Evolutionary conservation across 352 stramenopile genomes (phyloP), one percentile per base, ranked within the genome.

Genomic region (Phytophthora constricta): DNA sequence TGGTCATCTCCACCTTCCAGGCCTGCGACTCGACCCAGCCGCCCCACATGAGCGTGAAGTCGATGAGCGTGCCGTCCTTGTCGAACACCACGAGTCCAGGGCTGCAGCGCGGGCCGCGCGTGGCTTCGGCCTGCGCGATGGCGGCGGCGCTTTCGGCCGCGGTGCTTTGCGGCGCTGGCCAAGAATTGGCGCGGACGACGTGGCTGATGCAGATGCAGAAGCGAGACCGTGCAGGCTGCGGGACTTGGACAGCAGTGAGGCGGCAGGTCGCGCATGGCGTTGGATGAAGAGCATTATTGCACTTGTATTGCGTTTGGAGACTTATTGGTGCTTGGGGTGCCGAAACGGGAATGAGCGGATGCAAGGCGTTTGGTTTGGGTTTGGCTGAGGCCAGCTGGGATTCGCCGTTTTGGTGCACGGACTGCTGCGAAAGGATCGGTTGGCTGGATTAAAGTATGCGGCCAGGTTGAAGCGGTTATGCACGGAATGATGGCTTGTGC

Each of bases 41-140:
- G 55, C 86, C 86, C 89, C 89, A 96, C 89, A 95, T 96, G 74
- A 91, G 79, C 58, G 92, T 94, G 59, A 96, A 96, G 68, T 96
- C 89, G 60, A 96, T 96, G 51, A 96, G 85, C 58, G 89, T 96
- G 63, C 89, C 89, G 60, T 96, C 89, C 74, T 96, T 96, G 72
- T 96, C 87, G 42, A 96, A 96, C 42, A 96, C 79, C 43, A 96
- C 89, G 28, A 96, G 87, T 49, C 82, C 75, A 16, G 85, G 87
- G 26, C 78, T 71, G 65, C 79, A 88, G 10, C 79, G 79, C 16
- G 69, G 68, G 19, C 66, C 67, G 9, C 71, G 58, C 19, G 51
- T 69, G 45, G 50, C 60, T 43, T 76, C 67, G 17, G 67, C 58
- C 23, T 68, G 62, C 17, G 61, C 51, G 43, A 79, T 75, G 42